Evolutionary conservation across 345 rosid genomes (phyloP).

Genomic region (Adansonia digitata): DNA sequence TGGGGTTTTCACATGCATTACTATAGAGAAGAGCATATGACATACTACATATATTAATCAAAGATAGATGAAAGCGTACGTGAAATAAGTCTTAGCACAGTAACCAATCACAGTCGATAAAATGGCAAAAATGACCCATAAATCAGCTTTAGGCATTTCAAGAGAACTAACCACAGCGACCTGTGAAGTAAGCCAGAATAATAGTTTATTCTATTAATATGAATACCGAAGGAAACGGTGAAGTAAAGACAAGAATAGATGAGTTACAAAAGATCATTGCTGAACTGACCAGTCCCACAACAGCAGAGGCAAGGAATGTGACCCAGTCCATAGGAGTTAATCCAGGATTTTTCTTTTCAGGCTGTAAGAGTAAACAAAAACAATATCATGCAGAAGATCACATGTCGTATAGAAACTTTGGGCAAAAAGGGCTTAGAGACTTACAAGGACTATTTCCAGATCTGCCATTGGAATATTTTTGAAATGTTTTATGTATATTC

Average conservation of each 20-base stretch:
- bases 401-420: constrained; percentile 7
- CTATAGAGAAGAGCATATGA: not conserved
- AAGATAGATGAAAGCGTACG: constrained; percentile 33
- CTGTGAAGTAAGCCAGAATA: constrained; percentile 29
- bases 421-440: constrained; percentile 26
- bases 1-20: not conserved
- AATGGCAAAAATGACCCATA: constrained; percentile 53
- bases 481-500: constrained; percentile 68
- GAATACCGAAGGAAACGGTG: not conserved
- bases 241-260: not conserved
- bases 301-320: constrained; percentile 69
- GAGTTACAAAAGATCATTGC: not conserved
- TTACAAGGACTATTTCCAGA: constrained; percentile 86
- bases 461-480: constrained; percentile 85
- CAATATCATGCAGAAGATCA: constrained; percentile 13
- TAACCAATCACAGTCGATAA: constrained; percentile 53
- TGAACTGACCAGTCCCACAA: constrained; percentile 66
- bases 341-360: constrained; percentile 83
- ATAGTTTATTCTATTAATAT: not conserved
- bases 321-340: constrained; percentile 90
- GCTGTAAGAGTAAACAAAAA: constrained; percentile 36
- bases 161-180: constrained; percentile 75
- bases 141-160: constrained; percentile 74
- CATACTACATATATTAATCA: not conserved
- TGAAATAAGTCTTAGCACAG: constrained; percentile 87